Evolutionary conservation across 2,329 filamentous ascomycete genomes (phyloP).

Genomic region (Nemania sp.): DNA sequence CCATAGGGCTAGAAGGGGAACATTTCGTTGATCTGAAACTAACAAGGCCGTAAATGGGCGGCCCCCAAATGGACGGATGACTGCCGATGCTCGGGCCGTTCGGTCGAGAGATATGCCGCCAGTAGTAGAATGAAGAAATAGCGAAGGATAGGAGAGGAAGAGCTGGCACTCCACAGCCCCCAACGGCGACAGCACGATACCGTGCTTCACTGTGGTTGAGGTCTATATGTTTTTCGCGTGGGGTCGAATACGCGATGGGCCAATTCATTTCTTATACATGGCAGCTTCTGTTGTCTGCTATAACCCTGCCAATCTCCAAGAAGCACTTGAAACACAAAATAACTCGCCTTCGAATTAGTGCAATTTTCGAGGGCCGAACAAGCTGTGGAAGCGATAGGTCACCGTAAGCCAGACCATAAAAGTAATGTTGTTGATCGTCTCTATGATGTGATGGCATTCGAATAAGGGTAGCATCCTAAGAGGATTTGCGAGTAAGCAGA

Average conservation of each 20-base stretch:
- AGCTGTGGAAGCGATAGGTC: neutral
- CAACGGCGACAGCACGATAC: constrained; percentile 5
- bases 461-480: neutral
- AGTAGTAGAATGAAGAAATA: neutral
- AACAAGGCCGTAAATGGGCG: neutral
- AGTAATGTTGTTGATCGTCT: neutral
- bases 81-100: constrained; percentile 4
- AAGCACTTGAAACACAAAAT: constrained; percentile 15
- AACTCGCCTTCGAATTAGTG: neutral
- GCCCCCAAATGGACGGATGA: constrained; percentile 22
- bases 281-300: constrained; percentile 6
- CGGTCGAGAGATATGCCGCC: constrained; percentile 9
- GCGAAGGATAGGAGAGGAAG: neutral
- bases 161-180: constrained; percentile 1
- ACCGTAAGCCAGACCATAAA: neutral
- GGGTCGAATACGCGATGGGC: constrained; percentile 20
- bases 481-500: neutral
- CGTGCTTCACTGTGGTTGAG: neutral
- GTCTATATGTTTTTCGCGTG: constrained; percentile 2
- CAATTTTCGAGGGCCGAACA: neutral
- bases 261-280: constrained; percentile 16
- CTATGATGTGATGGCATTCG: too few species aligned
- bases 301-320: neutral
- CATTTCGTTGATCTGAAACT: constrained; percentile 9
- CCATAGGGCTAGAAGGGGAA: constrained; percentile 19